Evolutionary conservation across 306 rosid genomes (phyloP).

Genomic region (Trifolium dubium): DNA sequence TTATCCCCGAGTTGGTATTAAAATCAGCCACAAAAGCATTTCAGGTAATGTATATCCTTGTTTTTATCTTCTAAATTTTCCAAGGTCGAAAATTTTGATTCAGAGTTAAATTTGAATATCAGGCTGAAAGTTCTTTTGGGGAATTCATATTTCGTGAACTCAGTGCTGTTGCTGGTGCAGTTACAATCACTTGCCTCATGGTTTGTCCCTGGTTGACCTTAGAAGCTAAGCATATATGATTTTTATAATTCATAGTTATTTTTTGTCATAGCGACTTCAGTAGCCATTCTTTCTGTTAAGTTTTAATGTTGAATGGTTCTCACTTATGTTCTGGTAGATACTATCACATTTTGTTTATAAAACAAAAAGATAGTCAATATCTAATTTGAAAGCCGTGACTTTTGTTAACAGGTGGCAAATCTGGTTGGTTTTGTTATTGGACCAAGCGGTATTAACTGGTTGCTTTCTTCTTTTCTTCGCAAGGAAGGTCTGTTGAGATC

Average conservation of each 20-base stretch:
- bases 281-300: not conserved
- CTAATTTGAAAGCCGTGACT: conserved; percentile 12
- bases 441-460: conserved; percentile 76
- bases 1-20: conserved; percentile 78
- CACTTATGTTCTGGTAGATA: conserved; percentile 15
- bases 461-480: conserved; percentile 68
- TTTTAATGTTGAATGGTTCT: conserved; percentile 5
- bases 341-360: conserved; percentile 9
- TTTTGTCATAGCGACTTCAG: conserved; percentile 4
- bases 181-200: conserved; percentile 91
- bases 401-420: conserved; percentile 76
- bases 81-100: conserved; percentile 27
- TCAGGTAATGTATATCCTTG: conserved; percentile 56
- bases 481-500: conserved; percentile 64
- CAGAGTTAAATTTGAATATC: conserved; percentile 34
- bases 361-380: conserved; percentile 11
- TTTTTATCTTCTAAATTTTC: conserved; percentile 5
- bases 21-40: conserved; percentile 77
- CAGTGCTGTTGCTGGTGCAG: conserved; percentile 82
- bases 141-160: conserved; percentile 73
- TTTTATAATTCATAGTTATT: conserved; percentile 6
- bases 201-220: conserved; percentile 53
- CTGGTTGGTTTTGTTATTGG: conserved; percentile 93
- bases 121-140: conserved; percentile 69
- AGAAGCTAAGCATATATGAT: conserved; percentile 18